These are phyloP conservation scores for Neckera pumila DNA, from an alignment of 225 moss, liverwort and hornwort species.

Conservation along the genomic window DNA sequence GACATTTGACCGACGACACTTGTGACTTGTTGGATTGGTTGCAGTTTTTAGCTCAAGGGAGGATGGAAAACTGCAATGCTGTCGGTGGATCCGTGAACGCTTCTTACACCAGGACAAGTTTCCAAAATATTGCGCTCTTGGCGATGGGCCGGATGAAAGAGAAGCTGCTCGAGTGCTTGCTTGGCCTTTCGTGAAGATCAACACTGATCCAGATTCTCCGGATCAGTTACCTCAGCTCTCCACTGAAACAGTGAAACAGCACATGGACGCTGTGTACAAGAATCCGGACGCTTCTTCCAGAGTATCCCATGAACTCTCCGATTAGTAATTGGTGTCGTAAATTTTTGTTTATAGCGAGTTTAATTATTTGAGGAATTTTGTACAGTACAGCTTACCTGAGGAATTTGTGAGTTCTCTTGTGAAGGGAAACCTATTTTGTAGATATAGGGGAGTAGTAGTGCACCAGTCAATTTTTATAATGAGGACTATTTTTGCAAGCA, in stretches of 20 bases:
- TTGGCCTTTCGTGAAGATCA: slow-evolving; percentile 46
- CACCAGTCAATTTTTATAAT: background rate
- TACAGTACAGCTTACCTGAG: background rate
- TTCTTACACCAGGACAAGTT: background rate
- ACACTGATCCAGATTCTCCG: slow-evolving; percentile 15
- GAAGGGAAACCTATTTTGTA: background rate
- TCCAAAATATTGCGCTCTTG: slow-evolving; percentile 33
- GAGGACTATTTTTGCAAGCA: background rate
- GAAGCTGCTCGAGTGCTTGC: slow-evolving; percentile 36
- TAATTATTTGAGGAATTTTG: background rate
- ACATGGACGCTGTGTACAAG: background rate
- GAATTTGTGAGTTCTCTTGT: background rate
- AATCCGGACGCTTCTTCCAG: background rate
- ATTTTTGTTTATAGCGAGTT: background rate
- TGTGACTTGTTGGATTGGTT: background rate
- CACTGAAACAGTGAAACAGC: background rate
- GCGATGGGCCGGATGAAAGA: slow-evolving; percentile 46
- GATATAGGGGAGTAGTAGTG: background rate
- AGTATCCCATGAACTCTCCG: background rate
- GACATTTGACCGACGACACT: background rate
- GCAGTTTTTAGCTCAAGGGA: slow-evolving; percentile 60
- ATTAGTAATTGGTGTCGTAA: background rate
- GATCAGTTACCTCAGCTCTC: slow-evolving; percentile 14
- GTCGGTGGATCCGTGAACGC: slow-evolving; percentile 29
- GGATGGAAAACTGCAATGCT: slow-evolving; percentile 47